Conservation (phyloP, 148 eudicot species). For the Talinum fruticosum region DNA sequence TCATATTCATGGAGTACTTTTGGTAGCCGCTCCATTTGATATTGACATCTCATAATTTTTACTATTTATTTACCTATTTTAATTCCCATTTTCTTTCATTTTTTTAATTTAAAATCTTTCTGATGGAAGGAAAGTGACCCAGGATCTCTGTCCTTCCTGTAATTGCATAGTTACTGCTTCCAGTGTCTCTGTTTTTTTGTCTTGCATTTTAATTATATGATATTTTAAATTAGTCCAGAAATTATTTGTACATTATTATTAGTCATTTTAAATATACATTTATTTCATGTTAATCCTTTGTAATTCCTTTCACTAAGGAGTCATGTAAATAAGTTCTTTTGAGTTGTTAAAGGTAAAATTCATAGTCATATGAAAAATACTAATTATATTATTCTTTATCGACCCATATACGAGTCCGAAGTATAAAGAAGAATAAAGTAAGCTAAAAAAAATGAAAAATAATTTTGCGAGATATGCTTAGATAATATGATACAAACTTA, state of each 20-base stretch:
- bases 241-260: conserved; percentile 19
- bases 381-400: too few species aligned
- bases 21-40: conserved; percentile 17
- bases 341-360: too few species aligned
- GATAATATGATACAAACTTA: neutral
- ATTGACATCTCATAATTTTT: conserved; percentile 20
- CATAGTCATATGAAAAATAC: too few species aligned
- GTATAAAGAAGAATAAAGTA: too few species aligned
- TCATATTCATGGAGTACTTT: conserved; percentile 18
- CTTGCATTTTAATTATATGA: neutral
- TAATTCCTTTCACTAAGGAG: too few species aligned
- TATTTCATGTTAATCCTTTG: too few species aligned
- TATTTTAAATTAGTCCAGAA: conserved; percentile 9
- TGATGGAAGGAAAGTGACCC: neutral
- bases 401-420: too few species aligned
- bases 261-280: too few species aligned
- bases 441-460: too few species aligned
- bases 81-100: neutral
- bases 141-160: neutral
- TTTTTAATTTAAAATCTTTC: neutral
- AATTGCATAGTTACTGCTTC: neutral
- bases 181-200: neutral
- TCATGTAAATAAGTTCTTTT: too few species aligned
- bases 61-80: neutral
- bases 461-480: too few species aligned